Base-by-base conservation (phyloP, 805 yeast genomes). In the Candida maltosa region DNA sequence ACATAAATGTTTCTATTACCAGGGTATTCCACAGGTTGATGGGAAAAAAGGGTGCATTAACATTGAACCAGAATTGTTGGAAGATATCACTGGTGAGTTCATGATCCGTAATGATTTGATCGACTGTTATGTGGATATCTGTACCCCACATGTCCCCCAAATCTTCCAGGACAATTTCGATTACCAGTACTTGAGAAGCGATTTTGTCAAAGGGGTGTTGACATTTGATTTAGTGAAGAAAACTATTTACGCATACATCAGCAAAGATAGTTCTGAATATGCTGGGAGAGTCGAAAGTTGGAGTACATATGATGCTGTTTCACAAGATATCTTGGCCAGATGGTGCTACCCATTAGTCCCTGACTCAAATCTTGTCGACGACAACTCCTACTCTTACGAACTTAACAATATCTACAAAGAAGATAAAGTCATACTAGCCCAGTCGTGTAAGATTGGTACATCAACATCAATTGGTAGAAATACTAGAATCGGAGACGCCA, bases 91-190 rank as follows among this genome's bases (percentile, higher is more conserved):
- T 29, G 67, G 62, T 45, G 94, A 86, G 42, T 80, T 93, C 46
- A 75, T 76, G 7, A 70, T 93, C 39, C 77, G 96, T 54, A 93
- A 93, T 58, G 97, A 93, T 59, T 74, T 93, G 44, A 89, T 93
- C 40, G 98, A 93, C 64, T 93, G 98, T 58, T 93, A 85, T 56
- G 88, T 93, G 37, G 98, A 93, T 62, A 87, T 93, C 41, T 93
- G 98, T 60, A 74, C 97, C 5, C 87, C 95, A 2, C 87, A 82
- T 46, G 96, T 93, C 8, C 97, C 97, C 1, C 93, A 94, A 11
- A 82, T 91, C 41, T 93, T 91, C 65, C 95, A 87, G 50, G 98
- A 93, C 52, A 91, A 93, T 58, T 93, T 93, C 51, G 98, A 93
- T 63, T 93, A 89, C 58, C 96, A 91, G 58, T 68, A 76, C 34